Percentiles rank a stretch among this genome's conserved stretches.
These are phyloP conservation scores for Cystobasidium pallidum DNA, from an alignment of 1,284 basidiomycete species.

Conservation along the genomic window DNA sequence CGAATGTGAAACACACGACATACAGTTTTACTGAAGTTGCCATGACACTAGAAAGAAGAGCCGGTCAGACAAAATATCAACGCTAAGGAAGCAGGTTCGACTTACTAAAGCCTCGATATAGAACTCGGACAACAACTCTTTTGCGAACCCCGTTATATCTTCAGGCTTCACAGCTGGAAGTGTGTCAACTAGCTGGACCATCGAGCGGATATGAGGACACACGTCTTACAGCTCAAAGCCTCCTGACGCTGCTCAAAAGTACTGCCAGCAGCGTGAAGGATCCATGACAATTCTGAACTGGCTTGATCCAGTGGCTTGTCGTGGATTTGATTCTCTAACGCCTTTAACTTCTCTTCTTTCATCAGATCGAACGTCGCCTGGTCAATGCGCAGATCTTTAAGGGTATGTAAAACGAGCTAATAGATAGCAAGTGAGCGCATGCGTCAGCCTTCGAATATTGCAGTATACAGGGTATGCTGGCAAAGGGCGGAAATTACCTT, in stretches of 20 bases:
- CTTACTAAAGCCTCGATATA: conserved; percentile 71
- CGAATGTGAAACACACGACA: neutral
- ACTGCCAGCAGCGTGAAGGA: neutral
- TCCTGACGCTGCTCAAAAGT: conserved; percentile 2
- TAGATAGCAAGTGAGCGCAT: no score
- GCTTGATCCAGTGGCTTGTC: neutral
- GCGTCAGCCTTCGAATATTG: no score
- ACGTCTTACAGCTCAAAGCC: conserved; percentile 1
- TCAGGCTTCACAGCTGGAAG: conserved; percentile 69
- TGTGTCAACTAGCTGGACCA: no score
- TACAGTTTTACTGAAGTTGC: conserved; percentile 62
- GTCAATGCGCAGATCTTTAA: conserved; percentile 70
- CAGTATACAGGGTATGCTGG: no score
- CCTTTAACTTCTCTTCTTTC: conserved; percentile 74
- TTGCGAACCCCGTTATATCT: conserved; percentile 72
- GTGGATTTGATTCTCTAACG: conserved; percentile 67
- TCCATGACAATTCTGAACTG: conserved; percentile 5
- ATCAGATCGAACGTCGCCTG: conserved; percentile 76
- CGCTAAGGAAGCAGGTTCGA: neutral
- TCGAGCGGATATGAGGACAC: no score
- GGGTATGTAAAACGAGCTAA: conserved; percentile 71
- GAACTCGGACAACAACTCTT: conserved; percentile 68
- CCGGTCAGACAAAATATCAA: neutral
- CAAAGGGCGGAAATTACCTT: conserved; percentile 60
- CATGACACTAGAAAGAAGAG: conserved; percentile 61